Base-by-base conservation (phyloP, 352 stramenopile species). In the Phytophthora foliorum region DNA sequence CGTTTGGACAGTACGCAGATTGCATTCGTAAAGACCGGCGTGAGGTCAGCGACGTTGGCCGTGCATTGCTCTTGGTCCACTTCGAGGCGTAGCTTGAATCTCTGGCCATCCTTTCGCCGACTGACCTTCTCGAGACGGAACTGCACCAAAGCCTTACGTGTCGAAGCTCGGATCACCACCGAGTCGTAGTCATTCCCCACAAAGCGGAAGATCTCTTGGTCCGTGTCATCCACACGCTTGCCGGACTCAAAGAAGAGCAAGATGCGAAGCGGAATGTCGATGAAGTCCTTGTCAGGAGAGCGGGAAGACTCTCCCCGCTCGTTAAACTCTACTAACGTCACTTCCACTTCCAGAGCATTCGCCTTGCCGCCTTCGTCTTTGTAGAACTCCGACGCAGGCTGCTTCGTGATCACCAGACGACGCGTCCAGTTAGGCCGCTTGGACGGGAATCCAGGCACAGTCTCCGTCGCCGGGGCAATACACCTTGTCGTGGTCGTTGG, bases 61-160 rank as follows among this genome's bases (percentile, higher is more conserved):
- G 84, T 93, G 72, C 85, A 94, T 52, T 94, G 86, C 54, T 94
- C 87, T 68, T 92, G 78, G 73, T 96, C 86, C 25, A 92, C 85
- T 63, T 94, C 88, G 54, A 96, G 91, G 2, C 85, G 86, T 27
- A 96, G 72, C 57, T 93, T 93, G 69, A 96, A 96, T 22, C 88
- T 72, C 72, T 96, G 88, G 11, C 88, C 86, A 49, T 96, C 88
- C 45, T 96, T 96, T 2, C 88, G 79, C 16, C 88, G 77, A 63
- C 88, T 96, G 46, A 96, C 84, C 72, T 96, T 96, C 52, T 96
- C 88, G 36, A 96, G 73, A 8, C 88, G 86, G 44, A 96, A 96
- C 52, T 93, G 84, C 61, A 93, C 87, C 11, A 77, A 77, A 3
- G 86, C 80, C 56, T 88, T 92, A 39, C 87, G 84, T 21, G 75